Evolutionary conservation across 805 yeast species (phyloP).

Genomic region (Candida morakotiae): DNA sequence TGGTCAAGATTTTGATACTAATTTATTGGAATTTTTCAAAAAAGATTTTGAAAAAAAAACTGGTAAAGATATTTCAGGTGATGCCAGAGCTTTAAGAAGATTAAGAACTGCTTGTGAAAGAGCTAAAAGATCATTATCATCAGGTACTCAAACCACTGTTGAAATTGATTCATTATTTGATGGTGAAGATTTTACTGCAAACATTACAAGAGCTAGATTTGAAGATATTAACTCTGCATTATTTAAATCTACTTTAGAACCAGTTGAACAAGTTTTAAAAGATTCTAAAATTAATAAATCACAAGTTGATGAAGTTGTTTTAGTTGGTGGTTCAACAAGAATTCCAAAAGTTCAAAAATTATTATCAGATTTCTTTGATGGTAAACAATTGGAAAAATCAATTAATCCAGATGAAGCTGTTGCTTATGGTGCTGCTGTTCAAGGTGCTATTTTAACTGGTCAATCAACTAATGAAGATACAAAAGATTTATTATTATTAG

Average conservation of each 20-base stretch:
- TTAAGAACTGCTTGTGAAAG: conserved; percentile 51
- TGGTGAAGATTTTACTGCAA: conserved; percentile 48
- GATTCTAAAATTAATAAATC: conserved; percentile 41
- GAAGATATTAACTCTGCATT: conserved; percentile 48
- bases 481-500: conserved; percentile 48
- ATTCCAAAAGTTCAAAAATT: conserved; percentile 49
- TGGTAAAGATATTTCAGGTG: conserved; percentile 42
- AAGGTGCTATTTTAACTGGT: conserved; percentile 49
- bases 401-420: conserved; percentile 51
- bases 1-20: conserved; percentile 51
- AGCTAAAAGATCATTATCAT: conserved; percentile 48
- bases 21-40: conserved; percentile 45
- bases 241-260: conserved; percentile 47
- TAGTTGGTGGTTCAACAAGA: conserved; percentile 52
- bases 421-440: conserved; percentile 50
- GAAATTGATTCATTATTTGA: conserved; percentile 48
- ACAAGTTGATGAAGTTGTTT: conserved; percentile 44
- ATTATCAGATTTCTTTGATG: conserved; percentile 47
- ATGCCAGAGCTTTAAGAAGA: conserved; percentile 48
- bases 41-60: conserved; percentile 45
- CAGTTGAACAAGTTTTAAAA: conserved; percentile 48
- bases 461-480: conserved; percentile 47
- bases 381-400: conserved; percentile 47
- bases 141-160: conserved; percentile 47
- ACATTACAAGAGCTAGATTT: conserved; percentile 49